A percentile compares a stretch with the other conserved stretches of the same genome.
Conservation (phyloP, 495 filamentous ascomycete species). For the Penicillium waksmanii region DNA sequence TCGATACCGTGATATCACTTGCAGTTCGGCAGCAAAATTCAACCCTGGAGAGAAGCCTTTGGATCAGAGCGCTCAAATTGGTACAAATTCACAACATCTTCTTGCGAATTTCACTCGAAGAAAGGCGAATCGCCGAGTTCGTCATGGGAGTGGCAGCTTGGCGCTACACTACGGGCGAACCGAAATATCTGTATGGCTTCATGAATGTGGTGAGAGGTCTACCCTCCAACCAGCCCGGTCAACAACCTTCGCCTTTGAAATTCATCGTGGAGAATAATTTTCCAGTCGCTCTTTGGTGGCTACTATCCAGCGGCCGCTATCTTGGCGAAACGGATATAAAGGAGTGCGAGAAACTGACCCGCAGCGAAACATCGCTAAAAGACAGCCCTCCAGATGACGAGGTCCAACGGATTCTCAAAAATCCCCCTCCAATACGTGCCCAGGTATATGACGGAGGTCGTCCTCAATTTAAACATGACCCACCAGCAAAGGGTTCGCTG, state of each 20-base stretch:
- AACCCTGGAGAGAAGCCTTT: not conserved
- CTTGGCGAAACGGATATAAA: conserved; percentile 16
- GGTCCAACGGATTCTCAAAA: conserved; percentile 4
- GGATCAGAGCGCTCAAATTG: no score
- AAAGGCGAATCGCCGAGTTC: not conserved
- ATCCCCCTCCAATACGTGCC: conserved; percentile 9
- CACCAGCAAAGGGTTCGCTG: conserved; percentile 7
- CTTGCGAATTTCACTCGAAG: not conserved
- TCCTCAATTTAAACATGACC: not conserved
- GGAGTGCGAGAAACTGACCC: not conserved
- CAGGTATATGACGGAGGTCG: conserved; percentile 2
- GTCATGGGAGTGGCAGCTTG: conserved; percentile 9
- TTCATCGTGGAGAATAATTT: conserved; percentile 11
- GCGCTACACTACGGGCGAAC: not conserved
- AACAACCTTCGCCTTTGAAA: conserved; percentile 2
- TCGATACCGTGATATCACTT: not conserved
- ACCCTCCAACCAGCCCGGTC: not conserved
- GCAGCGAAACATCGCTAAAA: not conserved
- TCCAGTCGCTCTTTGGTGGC: conserved; percentile 20
- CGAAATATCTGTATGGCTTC: not conserved
- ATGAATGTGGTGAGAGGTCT: not conserved
- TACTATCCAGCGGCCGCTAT: conserved; percentile 21
- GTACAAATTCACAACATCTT: no score
- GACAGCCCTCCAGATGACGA: not conserved
- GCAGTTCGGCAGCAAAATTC: not conserved